phyloP scores from a whole-genome alignment of 176 grass and related monocot species.

The Aegilops bicornis region DNA sequence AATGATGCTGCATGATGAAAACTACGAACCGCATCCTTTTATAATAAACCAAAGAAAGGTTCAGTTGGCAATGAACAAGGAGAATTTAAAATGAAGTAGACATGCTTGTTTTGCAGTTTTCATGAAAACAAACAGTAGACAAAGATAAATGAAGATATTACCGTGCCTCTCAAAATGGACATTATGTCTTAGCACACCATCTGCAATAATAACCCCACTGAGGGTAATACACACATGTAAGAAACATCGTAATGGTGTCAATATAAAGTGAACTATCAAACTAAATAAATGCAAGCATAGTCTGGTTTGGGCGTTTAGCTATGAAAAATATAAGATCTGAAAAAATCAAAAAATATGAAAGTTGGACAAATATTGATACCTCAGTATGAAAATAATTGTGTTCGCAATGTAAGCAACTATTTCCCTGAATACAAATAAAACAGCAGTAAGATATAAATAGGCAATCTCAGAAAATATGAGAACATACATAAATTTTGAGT shows the following conservation, averaged over 20 bases:
- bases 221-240: constrained; percentile 29
- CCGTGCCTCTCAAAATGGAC: constrained; percentile 84
- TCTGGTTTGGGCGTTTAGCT: neutral
- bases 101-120: neutral
- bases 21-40: neutral
- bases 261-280: constrained; percentile 1
- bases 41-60: neutral
- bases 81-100: neutral
- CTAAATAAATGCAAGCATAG: neutral
- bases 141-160: constrained; percentile 35
- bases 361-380: constrained; percentile 40
- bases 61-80: neutral
- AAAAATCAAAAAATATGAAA: neutral
- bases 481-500: neutral
- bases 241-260: neutral
- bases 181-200: constrained; percentile 71
- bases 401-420: constrained; percentile 95
- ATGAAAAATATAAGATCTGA: neutral
- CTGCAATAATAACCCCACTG: constrained; percentile 96
- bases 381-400: constrained; percentile 92
- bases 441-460: constrained; percentile 8
- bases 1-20: neutral
- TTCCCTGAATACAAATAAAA: constrained; percentile 73
- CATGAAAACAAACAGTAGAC: constrained; percentile 5
- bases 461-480: neutral